Base-by-base conservation (phyloP, 495 filamentous ascomycete species). In the Penicillium coprophilum region DNA sequence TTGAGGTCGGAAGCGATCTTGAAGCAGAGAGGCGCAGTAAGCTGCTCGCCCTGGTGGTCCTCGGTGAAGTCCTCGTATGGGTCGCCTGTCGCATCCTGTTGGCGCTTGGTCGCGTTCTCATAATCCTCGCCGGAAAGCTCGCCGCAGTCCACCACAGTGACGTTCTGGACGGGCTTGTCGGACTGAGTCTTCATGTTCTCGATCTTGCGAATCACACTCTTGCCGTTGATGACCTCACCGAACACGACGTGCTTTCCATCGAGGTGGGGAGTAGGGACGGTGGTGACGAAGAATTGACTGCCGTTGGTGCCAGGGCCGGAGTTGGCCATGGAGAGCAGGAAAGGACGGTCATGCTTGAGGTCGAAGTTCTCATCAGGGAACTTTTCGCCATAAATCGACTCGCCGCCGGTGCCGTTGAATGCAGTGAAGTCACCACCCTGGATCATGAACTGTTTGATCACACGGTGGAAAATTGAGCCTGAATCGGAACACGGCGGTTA, bases 381-480 rank as follows among this genome's bases (percentile, higher is more conserved):
- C 76, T 97, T 97, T 63, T 89, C 88, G 67, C 94, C 94, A 69
- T 99, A 99, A 71, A 99, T 97, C 24, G 88, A 93, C 78, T 97
- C 94, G 65, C 94, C 94, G 52, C 94, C 94, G 23, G 95, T 97
- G 52, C 94, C 90, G 73, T 99, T 93, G 71, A 91, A 93, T 24
- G 84, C 86, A 30, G 94, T 99, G 75, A 99, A 99, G 71, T 99
- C 94, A 71, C 94, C 94, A 63, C 95, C 94, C 75, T 99, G 94
- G 71, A 97, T 92, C 94, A 99, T 99, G 78, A 99, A 99, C 60
- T 87, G 81, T 77, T 96, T 96, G 81, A 99, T 99, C 59, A 99
- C 89, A 38, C 94, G 89, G 82, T 99, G 94, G 83, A 99, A 97
- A 56, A 71, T 79, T 40, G 89, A 93, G 60, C 90, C 80, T 82